phyloP scores from a whole-genome alignment of 768 basidiomycete genomes.

The Bullera alba region DNA sequence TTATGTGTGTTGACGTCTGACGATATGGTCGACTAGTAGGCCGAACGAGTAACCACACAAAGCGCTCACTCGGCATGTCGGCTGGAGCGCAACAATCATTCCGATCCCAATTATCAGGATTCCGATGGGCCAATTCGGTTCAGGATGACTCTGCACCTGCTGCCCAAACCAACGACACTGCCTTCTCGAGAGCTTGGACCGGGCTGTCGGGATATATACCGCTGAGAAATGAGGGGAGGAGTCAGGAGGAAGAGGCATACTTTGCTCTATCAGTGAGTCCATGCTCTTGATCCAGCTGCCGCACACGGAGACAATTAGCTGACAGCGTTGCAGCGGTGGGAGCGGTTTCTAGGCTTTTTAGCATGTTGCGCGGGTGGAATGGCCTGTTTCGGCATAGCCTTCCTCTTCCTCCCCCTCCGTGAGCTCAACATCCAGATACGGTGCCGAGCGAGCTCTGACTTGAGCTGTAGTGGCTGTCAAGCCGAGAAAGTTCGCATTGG shows the following conservation, averaged over 20 bases:
- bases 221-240: slow-evolving; percentile 67
- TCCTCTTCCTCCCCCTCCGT: slow-evolving; percentile 55
- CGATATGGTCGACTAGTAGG: no score
- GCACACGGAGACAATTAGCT: no score
- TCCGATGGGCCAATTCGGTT: slow-evolving; percentile 45
- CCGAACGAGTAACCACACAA: no score
- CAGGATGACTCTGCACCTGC: slow-evolving; percentile 40
- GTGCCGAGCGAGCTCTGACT: background rate
- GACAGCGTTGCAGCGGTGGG: no score
- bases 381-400: slow-evolving; percentile 65
- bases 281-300: background rate
- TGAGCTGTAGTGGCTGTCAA: slow-evolving; percentile 52
- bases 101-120: slow-evolving; percentile 42
- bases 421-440: slow-evolving; percentile 12
- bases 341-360: slow-evolving; percentile 70
- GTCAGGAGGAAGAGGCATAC: slow-evolving; percentile 94
- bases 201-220: slow-evolving; percentile 82
- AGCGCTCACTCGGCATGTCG: slow-evolving; percentile 39
- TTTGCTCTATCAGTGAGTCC: slow-evolving; percentile 51
- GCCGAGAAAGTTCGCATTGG: slow-evolving; percentile 83
- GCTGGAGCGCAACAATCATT: slow-evolving; percentile 36
- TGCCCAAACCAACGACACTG: slow-evolving; percentile 52
- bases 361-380: slow-evolving; percentile 81
- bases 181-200: slow-evolving; percentile 81
- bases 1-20: no score